Base-by-base conservation (phyloP, 345 rosid species). In the Ailanthus altissimus region DNA sequence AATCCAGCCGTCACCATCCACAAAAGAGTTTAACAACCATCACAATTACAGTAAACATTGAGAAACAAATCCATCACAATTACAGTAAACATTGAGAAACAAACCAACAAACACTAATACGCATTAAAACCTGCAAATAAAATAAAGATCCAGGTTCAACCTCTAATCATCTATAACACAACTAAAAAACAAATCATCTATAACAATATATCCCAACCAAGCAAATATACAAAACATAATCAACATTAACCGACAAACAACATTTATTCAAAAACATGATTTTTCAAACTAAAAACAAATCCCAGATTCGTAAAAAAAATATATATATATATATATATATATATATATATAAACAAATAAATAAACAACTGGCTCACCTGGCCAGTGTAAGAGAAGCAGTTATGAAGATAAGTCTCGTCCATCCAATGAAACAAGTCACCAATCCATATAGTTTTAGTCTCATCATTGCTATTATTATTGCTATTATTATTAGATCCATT, bases 331-430 rank as follows among this genome's bases (percentile, higher is more conserved):
- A n/a, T n/a, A n/a, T n/a, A n/a, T n/a, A n/a, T n/a, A n/a, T n/a
- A n/a, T n/a, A n/a, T n/a, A n/a, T n/a, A n/a, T n/a, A 32, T 43
- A 75, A 36, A 21, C n/a, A 38, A 25, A 50, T 1, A 23, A 70
- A 28, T 5, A 32, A 32, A 32, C 3, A 32, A 32, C 38, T 32
- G 38, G 38, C 20, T 36, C 70, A 93, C 98, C 96, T 93, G 94
- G 77, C 90, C 91, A 67, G 91, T 86, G 53, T 86, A 90, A 77
- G 93, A 85, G 72, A 93, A 93, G 59, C 98, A 91, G 51, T 57
- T 79, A 75, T 90, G 93, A 71, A 93, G 91, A 75, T 91, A 93
- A 80, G 89, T 76, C 84, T 93, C 97, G 68, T 93, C 98, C 98
- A 93, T 92, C 92, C 88, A 92, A 87, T 85, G 87, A 75, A 85